Percentiles rank a stretch among this genome's conserved stretches.
phyloP scores from a whole-genome alignment of 805 yeast species.

The Torulaspora franciscae region DNA sequence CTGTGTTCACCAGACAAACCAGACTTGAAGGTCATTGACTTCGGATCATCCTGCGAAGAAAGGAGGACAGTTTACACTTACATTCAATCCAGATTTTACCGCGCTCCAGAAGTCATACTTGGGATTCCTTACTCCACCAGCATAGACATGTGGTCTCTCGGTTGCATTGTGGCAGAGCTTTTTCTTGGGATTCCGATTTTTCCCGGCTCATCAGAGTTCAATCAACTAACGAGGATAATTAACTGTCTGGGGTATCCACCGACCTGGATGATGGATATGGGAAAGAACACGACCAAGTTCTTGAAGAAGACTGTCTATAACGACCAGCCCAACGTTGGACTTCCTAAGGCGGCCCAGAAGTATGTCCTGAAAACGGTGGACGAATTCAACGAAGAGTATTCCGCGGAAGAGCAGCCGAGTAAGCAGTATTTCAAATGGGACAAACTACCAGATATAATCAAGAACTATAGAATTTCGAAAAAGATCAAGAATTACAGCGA shows the following conservation, averaged over 20 bases:
- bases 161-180: constrained; percentile 86
- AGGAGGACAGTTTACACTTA: constrained; percentile 84
- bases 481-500: constrained; percentile 40
- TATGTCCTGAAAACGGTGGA: constrained; percentile 43
- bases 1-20: constrained; percentile 68
- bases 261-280: constrained; percentile 94
- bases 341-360: constrained; percentile 12
- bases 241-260: constrained; percentile 86
- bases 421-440: constrained; percentile 73
- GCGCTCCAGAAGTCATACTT: constrained; percentile 90
- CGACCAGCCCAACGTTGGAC: background rate
- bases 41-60: constrained; percentile 93
- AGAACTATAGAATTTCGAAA: constrained; percentile 66
- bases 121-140: constrained; percentile 91
- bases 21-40: constrained; percentile 87
- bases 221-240: constrained; percentile 77
- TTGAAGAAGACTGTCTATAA: constrained; percentile 23
- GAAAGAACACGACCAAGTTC: constrained; percentile 72
- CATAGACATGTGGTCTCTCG: constrained; percentile 97
- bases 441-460: constrained; percentile 64
- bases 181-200: constrained; percentile 88
- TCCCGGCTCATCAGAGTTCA: constrained; percentile 92
- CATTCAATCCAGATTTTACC: constrained; percentile 86
- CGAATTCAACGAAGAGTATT: constrained; percentile 43
- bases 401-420: constrained; percentile 61